Base-by-base conservation (phyloP, 441 rosid genomes). In the Adansonia grandidieri region DNA sequence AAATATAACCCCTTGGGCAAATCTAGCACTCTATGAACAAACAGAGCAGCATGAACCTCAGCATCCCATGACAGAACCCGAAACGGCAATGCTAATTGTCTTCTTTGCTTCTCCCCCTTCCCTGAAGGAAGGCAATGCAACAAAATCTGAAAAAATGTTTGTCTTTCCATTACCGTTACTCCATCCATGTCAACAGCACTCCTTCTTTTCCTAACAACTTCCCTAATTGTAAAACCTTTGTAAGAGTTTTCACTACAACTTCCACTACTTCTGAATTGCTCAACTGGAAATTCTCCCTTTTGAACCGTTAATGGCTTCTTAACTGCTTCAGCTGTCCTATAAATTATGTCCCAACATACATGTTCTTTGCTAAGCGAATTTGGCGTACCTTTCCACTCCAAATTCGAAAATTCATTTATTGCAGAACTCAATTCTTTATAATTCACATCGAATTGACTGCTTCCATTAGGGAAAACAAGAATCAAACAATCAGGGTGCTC, bases 401-500 rank as follows among this genome's bases (percentile, higher is more conserved):
- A 85, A 74, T 45, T 81, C 0, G 79, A 58, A 81, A 91, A 92
- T 4, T 81, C 78, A 42, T 37, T 69, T 19, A 86, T 51, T 1
- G 88, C 88, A 17, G 77, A 78, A 80, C 89, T 80, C 73, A 94
- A 63, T 20, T 85, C 83, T 57, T 74, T 45, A 79, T 91, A 91
- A 78, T 89, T 84, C 22, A 94, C 79, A 70, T 80, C 61, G 65
- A 91, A 69, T 32, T 77, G 80, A 70, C 53, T 56, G 73, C 47
- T 57, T n/a, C 89, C 96, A 61, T 68, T 79, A 69, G 98, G 97
- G 77, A 88, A 90, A 73, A 94, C 93, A 73, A 89, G 89, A 51
- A 94, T 89, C 84, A 88, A 84, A 74, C 98, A 92, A 71, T 94
- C 98, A 4, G 98, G 96, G 64, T 92, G 98, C 87, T 92, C 98